A percentile compares a stretch with the other conserved stretches of the same genome.
These are phyloP conservation scores for Styphnolobium japonicum DNA, from an alignment of 306 rosid species.

Conservation along the genomic window DNA sequence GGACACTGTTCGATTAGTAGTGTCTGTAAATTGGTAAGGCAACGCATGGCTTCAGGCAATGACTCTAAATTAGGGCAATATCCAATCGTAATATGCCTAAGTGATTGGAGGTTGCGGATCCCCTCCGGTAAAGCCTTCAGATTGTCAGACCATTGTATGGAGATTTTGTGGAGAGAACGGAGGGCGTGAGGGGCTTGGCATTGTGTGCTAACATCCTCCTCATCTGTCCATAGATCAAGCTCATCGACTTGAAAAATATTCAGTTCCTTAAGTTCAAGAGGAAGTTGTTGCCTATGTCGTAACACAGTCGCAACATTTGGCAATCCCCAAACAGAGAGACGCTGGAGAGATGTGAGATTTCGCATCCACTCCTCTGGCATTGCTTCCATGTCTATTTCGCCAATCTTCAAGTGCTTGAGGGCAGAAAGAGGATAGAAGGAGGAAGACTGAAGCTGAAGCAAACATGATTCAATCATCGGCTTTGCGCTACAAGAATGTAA, in stretches of 20 bases:
- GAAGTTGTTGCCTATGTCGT: too few species aligned
- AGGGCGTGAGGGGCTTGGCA: too few species aligned
- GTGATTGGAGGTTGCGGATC: background rate
- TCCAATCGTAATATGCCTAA: rapidly evolving
- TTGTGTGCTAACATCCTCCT: too few species aligned
- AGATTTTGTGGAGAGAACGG: background rate
- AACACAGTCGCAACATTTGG: too few species aligned
- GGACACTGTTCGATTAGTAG: rapidly evolving
- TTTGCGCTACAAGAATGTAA: background rate
- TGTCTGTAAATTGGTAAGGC: background rate
- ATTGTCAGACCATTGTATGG: rapidly evolving
- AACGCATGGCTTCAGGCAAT: background rate
- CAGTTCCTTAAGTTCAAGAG: too few species aligned
- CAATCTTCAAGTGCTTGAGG: background rate
- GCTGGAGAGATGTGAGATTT: background rate
- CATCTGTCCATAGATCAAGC: too few species aligned
- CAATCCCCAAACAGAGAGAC: background rate
- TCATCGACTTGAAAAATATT: too few species aligned
- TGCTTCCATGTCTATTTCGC: background rate
- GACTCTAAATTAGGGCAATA: background rate
- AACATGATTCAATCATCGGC: background rate
- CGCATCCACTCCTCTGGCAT: background rate
- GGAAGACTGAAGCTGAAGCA: background rate
- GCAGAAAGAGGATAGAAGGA: background rate
- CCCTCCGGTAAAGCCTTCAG: background rate